Evolutionary conservation across 208 protist species (phyloP), one percentile per base, ranked within the genome.

Genomic region (Leishmania tarentolae): DNA sequence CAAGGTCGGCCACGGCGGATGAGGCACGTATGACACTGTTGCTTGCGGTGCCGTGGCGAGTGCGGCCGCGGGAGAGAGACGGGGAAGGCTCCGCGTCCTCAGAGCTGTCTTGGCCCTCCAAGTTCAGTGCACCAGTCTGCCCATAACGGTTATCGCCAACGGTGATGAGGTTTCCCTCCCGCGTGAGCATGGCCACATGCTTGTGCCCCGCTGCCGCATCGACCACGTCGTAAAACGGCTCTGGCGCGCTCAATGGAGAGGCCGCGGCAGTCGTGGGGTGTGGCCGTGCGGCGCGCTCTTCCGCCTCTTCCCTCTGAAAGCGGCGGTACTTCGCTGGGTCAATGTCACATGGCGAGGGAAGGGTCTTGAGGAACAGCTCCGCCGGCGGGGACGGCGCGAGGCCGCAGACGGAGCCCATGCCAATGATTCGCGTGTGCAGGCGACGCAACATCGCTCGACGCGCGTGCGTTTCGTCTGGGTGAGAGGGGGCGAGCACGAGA

Each of bases 341-440:
- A 8, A 90, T 83, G 63, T 95, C 90, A 15, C 44, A 44, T 7
- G 92, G 92, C 24, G 92, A 90, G n/a, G 92, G 92, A 37, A 96
- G 90, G 2, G 85, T 89, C 73, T 93, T 96, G 61, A 96, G 85
- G 77, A 96, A 93, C 42, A 96, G 84, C 75, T 96, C 92, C 17
- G 90, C 87, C 0, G 86, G 86, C 8, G 92, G 87, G 4, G 90
- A 92, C 28, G 88, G 85, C 24, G 88, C 56, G 37, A 89, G 72
- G 70, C 92, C 89, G 81, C 92, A 94, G 42, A 96, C 68, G 37
- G 89, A 83, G 73, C 92, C 92, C 87, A 91, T 87, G 47, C 92
- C 92, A 53, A 96, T 68, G 59, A 96, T 92, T 59, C 90, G 90
- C 1, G 89, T 90, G 86, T 96, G 92, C 37, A 96, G 85, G 19